Base-by-base conservation (phyloP, 768 basidiomycete species). In the Tylopilus plumbeoviolaceoides region DNA sequence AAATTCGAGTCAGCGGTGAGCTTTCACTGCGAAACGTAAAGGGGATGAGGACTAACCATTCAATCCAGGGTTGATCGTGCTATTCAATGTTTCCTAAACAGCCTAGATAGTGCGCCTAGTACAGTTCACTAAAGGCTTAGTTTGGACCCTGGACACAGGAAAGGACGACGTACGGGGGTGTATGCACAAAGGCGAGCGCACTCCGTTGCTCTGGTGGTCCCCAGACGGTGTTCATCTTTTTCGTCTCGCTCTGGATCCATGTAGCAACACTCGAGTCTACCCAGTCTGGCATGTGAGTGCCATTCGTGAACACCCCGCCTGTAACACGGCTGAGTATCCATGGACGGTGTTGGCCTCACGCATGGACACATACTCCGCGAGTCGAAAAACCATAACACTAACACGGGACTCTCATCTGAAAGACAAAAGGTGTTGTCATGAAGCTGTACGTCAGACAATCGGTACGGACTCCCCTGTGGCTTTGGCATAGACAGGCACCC, bases 341-440 rank as follows among this genome's bases (percentile, higher is more conserved):
- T 7, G 20, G 23, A 5, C 14, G 4, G 23, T 5, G n/a, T 40
- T 30, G 2, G 28, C 28, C 18, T 17, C 8, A 38, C 20, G 2
- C 28, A 33, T 18, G 27, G 10, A 30, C 44, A 17, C 42, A 14
- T 62, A 81, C 84, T 83, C 54, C 86, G 75, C 3, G 88, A 89
- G 67, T 89, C 88, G 58, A 90, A 90, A 70, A 87, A 87, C 67
- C 87, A 90, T 5, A 89, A 65, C 44, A 89, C 66, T 10, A 88
- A 71, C 4, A 68, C 70, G 4, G 87, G 87, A 6, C 63, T 56
- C 2, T 27, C n/a, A 64, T 85, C 66, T 68, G 27, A 8, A 33
- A 46, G 12, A 40, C 17, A 30, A 6, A 8, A 2, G 5, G 2
- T 1, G 1, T 1, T 17, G 6, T 2, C 30, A 18, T n/a, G 23